Evolutionary conservation across 73 alveolate genomes (phyloP).

Genomic region (Uronychia binucleata): DNA sequence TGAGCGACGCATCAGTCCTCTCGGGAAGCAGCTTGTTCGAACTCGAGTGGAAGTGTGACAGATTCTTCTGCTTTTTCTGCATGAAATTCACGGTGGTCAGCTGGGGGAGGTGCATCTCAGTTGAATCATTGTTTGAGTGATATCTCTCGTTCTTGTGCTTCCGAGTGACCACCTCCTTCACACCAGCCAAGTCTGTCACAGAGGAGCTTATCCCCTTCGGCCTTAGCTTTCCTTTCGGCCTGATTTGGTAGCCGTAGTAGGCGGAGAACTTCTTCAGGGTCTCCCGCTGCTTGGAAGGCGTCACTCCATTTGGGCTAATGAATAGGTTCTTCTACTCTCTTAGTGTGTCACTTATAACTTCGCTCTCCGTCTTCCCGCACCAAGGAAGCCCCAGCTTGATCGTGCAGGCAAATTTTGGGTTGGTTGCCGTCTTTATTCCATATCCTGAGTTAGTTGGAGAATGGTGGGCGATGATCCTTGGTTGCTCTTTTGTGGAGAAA

Average conservation of each 20-base stretch:
- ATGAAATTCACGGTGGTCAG: too few relatives aligned
- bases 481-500: too few relatives aligned
- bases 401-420: background rate
- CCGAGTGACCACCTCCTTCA: background rate
- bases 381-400: background rate
- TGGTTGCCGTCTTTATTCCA: too few relatives aligned
- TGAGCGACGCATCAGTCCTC: too few relatives aligned
- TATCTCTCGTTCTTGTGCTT: background rate
- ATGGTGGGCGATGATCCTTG: too few relatives aligned
- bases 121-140: background rate
- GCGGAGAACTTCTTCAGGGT: background rate
- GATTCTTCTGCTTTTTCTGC: too few relatives aligned
- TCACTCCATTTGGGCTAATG: background rate
- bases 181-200: background rate
- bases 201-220: background rate
- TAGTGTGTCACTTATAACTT: background rate
- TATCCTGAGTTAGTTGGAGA: too few relatives aligned
- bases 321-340: background rate
- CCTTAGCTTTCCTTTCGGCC: background rate
- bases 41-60: too few relatives aligned
- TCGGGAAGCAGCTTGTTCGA: too few relatives aligned
- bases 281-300: background rate
- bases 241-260: background rate
- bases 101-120: background rate
- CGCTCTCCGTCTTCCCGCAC: background rate